Percentiles rank a stretch among this genome's conserved stretches.
These are phyloP conservation scores for Pythium diclinum DNA, from an alignment of 352 stramenopile genomes.

Conservation along the genomic window DNA sequence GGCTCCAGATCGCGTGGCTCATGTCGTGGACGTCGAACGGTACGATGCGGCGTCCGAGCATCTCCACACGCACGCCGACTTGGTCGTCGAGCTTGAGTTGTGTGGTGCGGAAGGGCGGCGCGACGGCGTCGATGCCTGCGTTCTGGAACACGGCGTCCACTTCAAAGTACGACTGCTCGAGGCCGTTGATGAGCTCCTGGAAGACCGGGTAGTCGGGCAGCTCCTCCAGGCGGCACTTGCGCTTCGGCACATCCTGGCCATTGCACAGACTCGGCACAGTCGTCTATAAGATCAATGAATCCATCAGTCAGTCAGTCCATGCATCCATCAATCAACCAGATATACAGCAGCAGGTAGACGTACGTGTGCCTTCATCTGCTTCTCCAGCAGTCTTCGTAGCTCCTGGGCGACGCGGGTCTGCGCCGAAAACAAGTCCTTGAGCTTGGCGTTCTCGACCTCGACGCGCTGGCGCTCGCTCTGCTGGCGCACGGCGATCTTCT, in stretches of 20 bases:
- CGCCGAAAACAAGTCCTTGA: constrained; percentile 14
- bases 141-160: neutral
- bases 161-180: neutral
- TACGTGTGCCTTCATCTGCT: constrained; percentile 4
- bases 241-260: neutral
- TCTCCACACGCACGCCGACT: constrained; percentile 5
- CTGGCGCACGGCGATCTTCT: constrained; percentile 18
- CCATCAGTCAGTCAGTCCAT: neutral
- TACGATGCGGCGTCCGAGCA: neutral
- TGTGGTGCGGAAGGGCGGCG: constrained; percentile 21
- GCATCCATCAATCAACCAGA: neutral
- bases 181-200: constrained; percentile 5
- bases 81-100: constrained; percentile 22
- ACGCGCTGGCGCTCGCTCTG: constrained; percentile 7
- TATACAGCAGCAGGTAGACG: neutral
- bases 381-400: constrained; percentile 9
- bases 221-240: constrained; percentile 8
- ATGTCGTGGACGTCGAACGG: constrained; percentile 5
- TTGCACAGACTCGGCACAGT: constrained; percentile 15
- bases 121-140: constrained; percentile 14
- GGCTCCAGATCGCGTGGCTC: constrained; percentile 14
- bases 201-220: constrained; percentile 16
- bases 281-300: neutral
- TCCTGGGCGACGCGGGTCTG: constrained; percentile 8
- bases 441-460: constrained; percentile 24